Base-by-base conservation (phyloP, 768 basidiomycete genomes). In the Amanita rimosa region DNA sequence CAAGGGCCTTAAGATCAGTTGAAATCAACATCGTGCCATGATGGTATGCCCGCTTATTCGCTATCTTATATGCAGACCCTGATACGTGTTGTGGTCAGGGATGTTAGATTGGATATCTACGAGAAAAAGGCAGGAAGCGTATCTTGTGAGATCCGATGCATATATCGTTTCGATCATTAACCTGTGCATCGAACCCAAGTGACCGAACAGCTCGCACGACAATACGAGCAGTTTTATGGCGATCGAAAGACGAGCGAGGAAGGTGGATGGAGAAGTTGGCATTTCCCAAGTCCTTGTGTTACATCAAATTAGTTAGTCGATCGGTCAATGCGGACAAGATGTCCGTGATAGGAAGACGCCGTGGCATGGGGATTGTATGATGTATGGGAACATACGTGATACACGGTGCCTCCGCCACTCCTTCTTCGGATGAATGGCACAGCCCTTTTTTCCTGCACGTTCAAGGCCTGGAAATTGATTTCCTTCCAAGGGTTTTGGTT, bases 401-500 rank as follows among this genome's bases (percentile, higher is more conserved):
- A 99, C 3, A 99, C 95, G 0, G 95, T 89, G 10, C 95, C 95
- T 13, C 95, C 95, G 6, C 95, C 96, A 55, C 91, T 94, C 48
- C 85, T 72, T 48, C 95, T 71, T 35, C 95, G 72, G 27, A 98
- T 74, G 58, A 90, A 86, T 0, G 88, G 88, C 14, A 92, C 73
- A 3, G 68, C 71, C 24, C 35, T 21, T 9, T 42, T 35, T 6
- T 34, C 48, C 14, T 10, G 33, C 21, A 26, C 17, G 31, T 19
- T 48, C 5, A 92, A 69, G 1, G 76, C 72, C 5, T 60, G 52
- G 43, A 94, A 74, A 57, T 95, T 94, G 55, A 93, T 81, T 60
- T 99, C 95, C 61, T 91, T 96, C 95, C 95, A 98, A 13, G 94
- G 95, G 56, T 96, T 97, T 69, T 99, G 96, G 62, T 97, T 94